These are phyloP conservation scores for Saccharomyces hybrid DNA, from an alignment of 1,139 yeast genomes.

Conservation along the genomic window DNA sequence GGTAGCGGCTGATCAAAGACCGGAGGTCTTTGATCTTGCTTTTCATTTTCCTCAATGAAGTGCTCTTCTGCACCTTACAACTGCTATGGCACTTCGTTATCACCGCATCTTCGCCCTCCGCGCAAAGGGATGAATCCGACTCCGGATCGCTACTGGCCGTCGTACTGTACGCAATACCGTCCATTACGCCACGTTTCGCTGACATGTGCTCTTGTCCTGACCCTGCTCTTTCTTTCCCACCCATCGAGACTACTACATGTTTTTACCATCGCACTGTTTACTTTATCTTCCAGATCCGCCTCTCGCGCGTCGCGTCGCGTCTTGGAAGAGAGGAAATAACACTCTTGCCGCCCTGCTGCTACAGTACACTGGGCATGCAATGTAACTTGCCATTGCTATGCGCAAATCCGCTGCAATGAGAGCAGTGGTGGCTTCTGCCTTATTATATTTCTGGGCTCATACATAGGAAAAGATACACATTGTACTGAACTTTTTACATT, in stretches of 20 bases:
- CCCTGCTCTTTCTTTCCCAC: neutral
- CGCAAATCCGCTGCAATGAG: no score
- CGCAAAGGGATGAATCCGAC: neutral
- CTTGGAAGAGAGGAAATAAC: no score
- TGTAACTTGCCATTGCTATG: no score
- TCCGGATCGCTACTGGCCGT: neutral
- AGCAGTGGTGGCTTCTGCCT: no score
- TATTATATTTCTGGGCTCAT: no score
- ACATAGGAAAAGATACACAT: no score
- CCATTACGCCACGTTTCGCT: neutral
- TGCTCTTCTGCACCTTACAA: neutral
- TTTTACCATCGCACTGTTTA: no score
- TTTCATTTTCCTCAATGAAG: neutral
- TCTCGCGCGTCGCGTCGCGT: neutral
- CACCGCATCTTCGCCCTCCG: neutral
- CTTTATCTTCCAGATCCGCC: neutral
- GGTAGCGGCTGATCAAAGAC: neutral
- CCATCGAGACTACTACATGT: neutral
- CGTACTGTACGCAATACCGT: neutral
- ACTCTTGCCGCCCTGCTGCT: no score
- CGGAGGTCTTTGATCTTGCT: neutral
- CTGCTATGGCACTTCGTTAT: neutral
- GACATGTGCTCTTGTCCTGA: neutral
- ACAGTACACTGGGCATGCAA: no score
- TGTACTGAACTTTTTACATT: no score